A percentile compares a stretch with the other conserved stretches of the same genome.
Evolutionary conservation across 176 grass and related monocot genomes (phyloP).

Genomic region (Sorghum bicolor): Sorghum_bicolor_NCBIv3 NC_012870.2:65593001-65593500

Average conservation of each 20-base stretch:
- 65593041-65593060: constrained; percentile 15
- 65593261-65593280: not conserved
- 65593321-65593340: not conserved
- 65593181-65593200: constrained; percentile 22
- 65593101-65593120: constrained; percentile 4
- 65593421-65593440: no score
- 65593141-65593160: constrained; percentile 24
- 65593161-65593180: not conserved
- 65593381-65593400: not conserved
- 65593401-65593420: not conserved
- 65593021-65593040: not conserved
- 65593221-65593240: not conserved
- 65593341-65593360: not conserved
- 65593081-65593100: constrained; percentile 26
- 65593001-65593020: constrained; percentile 36
- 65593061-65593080: not conserved
- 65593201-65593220: not conserved
- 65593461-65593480: not conserved
- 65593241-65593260: constrained; percentile 5
- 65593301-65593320: not conserved
- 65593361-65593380: no score
- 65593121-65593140: constrained; percentile 4
- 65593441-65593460: not conserved
- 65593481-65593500: not conserved
- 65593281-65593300: not conserved